Evolutionary conservation across 495 filamentous ascomycete species (phyloP), one percentile per base, ranked within the genome.

Genomic region (Tuber indicum): DNA sequence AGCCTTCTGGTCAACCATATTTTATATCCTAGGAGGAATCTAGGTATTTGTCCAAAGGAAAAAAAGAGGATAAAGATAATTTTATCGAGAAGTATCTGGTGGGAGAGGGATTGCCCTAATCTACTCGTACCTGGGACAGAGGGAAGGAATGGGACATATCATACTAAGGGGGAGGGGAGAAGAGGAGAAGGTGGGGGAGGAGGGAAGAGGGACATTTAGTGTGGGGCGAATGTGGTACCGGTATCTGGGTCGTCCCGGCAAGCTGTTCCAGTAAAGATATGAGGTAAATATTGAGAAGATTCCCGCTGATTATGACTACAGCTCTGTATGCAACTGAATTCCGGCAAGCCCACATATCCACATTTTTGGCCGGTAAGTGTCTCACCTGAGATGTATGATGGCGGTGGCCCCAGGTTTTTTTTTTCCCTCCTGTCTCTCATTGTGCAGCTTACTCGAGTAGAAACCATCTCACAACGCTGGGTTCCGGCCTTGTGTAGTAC

Each of bases 1-100:
- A 81, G 92, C 92, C 87, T 98, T 99, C 76, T 98, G 93, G 83
- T 94, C 91, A 84, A 94, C 91, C 81, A 89, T 89, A 92, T 74
- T 72, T 70, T 42, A 42, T 66, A 76, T 62, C 52, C 52, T 71
- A 75, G 32, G 58, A 74, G 26, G 23, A 62, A 62, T 81, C 81
- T 76, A 75, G 81, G 72, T 46, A 73, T 86, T 80, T 77, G 74
- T 81, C 77, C 76, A 74, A 77, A 41, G 42, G 73, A 75, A 66
- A 75, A 77, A 72, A 76, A 75, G 77, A 84, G 79, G 75, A 81
- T 73, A 81, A 83, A 71, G 78, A 75, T 74, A 77, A 82, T 74
- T 84, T 74, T 82, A 75, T 76, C 73, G 47, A 43, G 76, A 52
- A 45, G 19, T 43, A 12, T 72, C 41, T 47, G 71, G 36, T 62